A percentile compares a stretch with the other conserved stretches of the same genome.
Evolutionary conservation across 2,329 filamentous ascomycete species (phyloP).

Genomic region (Xylaria sp.): DNA sequence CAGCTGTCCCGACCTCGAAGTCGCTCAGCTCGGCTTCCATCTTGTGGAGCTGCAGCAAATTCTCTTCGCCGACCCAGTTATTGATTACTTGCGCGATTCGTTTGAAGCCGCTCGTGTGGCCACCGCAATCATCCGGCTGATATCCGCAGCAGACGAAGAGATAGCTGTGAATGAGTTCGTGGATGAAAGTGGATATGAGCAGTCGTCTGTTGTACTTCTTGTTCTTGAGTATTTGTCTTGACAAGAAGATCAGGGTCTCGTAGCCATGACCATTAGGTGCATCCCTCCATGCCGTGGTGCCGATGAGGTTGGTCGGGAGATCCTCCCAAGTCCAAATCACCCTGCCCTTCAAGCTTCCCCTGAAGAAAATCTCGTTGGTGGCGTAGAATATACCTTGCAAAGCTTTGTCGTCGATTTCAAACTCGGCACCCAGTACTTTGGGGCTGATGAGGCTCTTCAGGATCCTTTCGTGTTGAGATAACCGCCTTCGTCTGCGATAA

Average conservation of each 20-base stretch:
- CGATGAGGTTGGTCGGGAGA: constrained; percentile 68
- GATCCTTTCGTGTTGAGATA: constrained; percentile 67
- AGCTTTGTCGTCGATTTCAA: constrained; percentile 67
- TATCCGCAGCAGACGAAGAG: constrained; percentile 72
- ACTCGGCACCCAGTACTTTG: constrained; percentile 58
- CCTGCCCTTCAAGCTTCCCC: constrained; percentile 64
- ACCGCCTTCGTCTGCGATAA: constrained; percentile 57
- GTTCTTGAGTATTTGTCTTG: constrained; percentile 67
- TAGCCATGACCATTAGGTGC: constrained; percentile 61
- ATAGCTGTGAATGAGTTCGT: constrained; percentile 75
- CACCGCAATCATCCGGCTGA: constrained; percentile 64
- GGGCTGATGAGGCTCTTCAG: constrained; percentile 67
- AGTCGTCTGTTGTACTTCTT: constrained; percentile 68
- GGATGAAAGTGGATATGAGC: constrained; percentile 72
- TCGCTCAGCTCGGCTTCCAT: constrained; percentile 71
- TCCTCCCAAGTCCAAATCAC: constrained; percentile 73
- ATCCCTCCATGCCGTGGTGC: constrained; percentile 69
- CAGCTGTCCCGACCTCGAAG: constrained; percentile 52
- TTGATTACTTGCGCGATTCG: constrained; percentile 70
- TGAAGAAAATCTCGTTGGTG: constrained; percentile 72
- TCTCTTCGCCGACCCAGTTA: constrained; percentile 65
- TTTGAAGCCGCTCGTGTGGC: constrained; percentile 70
- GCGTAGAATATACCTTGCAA: constrained; percentile 69
- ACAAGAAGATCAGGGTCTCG: constrained; percentile 72
- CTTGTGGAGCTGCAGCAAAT: constrained; percentile 65